A percentile compares a stretch with the other conserved stretches of the same genome.
These are phyloP conservation scores for Exophiala mesophila DNA, from an alignment of 2,329 filamentous ascomycete genomes.

Conservation along the genomic window DNA sequence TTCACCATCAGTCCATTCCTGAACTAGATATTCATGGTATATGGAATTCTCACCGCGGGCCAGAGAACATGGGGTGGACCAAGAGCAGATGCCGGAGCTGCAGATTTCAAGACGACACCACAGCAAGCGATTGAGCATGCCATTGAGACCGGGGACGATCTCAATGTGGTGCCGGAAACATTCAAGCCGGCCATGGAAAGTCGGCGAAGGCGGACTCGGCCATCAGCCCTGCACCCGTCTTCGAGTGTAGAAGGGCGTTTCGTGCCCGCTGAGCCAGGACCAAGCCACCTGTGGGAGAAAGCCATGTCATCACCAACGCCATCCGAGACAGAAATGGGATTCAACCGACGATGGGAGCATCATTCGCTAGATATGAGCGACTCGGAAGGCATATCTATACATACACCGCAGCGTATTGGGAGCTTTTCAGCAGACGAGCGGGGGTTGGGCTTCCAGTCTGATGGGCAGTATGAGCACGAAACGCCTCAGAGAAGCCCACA, in stretches of 20 bases:
- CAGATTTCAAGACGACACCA: slow-evolving; percentile 69
- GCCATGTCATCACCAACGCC: slow-evolving; percentile 9
- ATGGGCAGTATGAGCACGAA: background rate
- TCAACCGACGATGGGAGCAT: slow-evolving; percentile 15
- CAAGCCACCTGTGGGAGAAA: slow-evolving; percentile 52
- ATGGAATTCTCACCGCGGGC: slow-evolving; percentile 90
- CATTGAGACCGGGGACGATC: slow-evolving; percentile 72
- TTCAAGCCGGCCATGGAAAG: slow-evolving; percentile 53
- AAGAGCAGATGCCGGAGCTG: slow-evolving; percentile 78
- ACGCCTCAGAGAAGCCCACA: background rate
- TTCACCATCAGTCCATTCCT: slow-evolving; percentile 93
- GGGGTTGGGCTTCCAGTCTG: background rate
- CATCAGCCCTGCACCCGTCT: slow-evolving; percentile 62
- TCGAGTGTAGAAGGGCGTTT: slow-evolving; percentile 74
- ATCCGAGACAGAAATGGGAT: slow-evolving; percentile 9
- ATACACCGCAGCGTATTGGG: slow-evolving; percentile 20
- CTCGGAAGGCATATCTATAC: slow-evolving; percentile 24
- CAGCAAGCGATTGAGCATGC: slow-evolving; percentile 81
- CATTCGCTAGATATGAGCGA: slow-evolving; percentile 25
- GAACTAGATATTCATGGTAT: slow-evolving; percentile 98
- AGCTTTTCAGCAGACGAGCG: slow-evolving; percentile 13
- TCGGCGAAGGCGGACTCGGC: slow-evolving; percentile 27
- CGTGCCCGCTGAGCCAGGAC: slow-evolving; percentile 61
- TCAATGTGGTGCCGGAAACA: slow-evolving; percentile 83
- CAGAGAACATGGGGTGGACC: slow-evolving; percentile 95